Evolutionary conservation across 345 rosid genomes (phyloP).

Genomic region (Anacardium occidentale): DNA sequence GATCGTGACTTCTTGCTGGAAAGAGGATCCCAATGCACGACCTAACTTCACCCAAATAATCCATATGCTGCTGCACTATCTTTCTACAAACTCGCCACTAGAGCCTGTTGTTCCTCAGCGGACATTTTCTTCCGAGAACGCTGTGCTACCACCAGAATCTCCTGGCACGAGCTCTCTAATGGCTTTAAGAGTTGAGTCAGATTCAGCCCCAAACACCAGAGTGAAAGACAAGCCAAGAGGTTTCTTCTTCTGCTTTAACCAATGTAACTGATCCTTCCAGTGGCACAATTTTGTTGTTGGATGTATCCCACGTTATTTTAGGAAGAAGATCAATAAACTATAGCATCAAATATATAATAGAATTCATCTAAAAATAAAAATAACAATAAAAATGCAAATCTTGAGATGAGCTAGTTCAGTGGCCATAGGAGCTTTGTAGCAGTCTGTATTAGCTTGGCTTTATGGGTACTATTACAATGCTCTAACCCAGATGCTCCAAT

Average conservation of each 20-base stretch:
- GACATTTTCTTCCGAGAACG: slow-evolving; percentile 50
- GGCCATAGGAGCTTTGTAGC: slow-evolving; percentile 15
- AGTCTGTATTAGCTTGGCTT: slow-evolving; percentile 6
- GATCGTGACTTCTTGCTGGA: slow-evolving; percentile 95
- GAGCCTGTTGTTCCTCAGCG: slow-evolving; percentile 53
- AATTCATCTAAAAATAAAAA: background rate
- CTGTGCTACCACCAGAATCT: slow-evolving; percentile 77
- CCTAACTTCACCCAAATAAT: slow-evolving; percentile 84
- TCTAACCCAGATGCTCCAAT: background rate
- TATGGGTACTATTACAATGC: background rate
- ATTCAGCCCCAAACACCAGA: slow-evolving; percentile 34
- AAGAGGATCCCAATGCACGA: slow-evolving; percentile 86
- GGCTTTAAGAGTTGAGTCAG: slow-evolving; percentile 52
- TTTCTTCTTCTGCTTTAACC: slow-evolving; percentile 75
- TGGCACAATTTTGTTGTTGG: slow-evolving; percentile 10
- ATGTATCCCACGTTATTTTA: slow-evolving; percentile 13
- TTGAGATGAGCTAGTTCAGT: slow-evolving; percentile 25
- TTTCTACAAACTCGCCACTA: slow-evolving; percentile 54
- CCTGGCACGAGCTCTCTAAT: slow-evolving; percentile 87
- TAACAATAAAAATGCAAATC: background rate
- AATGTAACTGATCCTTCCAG: slow-evolving; percentile 42
- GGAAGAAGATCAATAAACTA: slow-evolving; percentile 28
- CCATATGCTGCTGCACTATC: slow-evolving; percentile 74
- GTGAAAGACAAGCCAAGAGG: slow-evolving; percentile 50
- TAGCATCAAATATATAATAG: background rate